Conservation (phyloP, 2,329 filamentous ascomycete genomes). For the Uncinocarpus reesii region DNA sequence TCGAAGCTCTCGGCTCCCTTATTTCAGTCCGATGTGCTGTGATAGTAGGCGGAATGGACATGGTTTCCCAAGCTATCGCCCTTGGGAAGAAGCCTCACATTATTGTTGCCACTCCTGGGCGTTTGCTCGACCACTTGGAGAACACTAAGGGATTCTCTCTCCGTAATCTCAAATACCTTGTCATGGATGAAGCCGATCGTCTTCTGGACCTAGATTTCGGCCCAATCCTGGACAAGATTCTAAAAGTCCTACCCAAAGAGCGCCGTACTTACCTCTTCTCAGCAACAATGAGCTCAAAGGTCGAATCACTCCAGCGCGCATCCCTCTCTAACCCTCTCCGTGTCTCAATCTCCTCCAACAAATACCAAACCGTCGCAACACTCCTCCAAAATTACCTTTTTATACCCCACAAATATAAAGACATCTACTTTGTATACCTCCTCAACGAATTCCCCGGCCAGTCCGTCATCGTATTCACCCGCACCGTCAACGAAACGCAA, state of each 20-base stretch:
- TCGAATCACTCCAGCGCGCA: slow-evolving; percentile 84
- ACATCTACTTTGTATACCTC: slow-evolving; percentile 77
- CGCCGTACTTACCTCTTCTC: slow-evolving; percentile 80
- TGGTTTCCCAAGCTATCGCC: slow-evolving; percentile 83
- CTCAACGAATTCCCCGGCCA: slow-evolving; percentile 81
- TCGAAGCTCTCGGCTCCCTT: slow-evolving; percentile 75
- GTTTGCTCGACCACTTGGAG: slow-evolving; percentile 82
- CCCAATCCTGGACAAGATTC: slow-evolving; percentile 80
- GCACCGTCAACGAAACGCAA: slow-evolving; percentile 86
- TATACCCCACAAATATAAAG: slow-evolving; percentile 76
- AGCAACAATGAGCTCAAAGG: slow-evolving; percentile 86
- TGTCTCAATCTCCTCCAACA: slow-evolving; percentile 69
- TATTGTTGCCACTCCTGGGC: slow-evolving; percentile 81
- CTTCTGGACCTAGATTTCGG: slow-evolving; percentile 91
- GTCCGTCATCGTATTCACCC: slow-evolving; percentile 77
- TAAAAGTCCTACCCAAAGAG: slow-evolving; percentile 74
- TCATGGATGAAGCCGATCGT: slow-evolving; percentile 91
- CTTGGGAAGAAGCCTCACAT: slow-evolving; percentile 95
- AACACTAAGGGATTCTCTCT: slow-evolving; percentile 95
- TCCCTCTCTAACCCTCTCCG: slow-evolving; percentile 74
- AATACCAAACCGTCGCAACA: slow-evolving; percentile 85
- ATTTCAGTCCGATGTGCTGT: slow-evolving; percentile 81
- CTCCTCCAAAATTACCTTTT: slow-evolving; percentile 80
- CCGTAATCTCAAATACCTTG: slow-evolving; percentile 69
- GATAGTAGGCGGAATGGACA: slow-evolving; percentile 88